Evolutionary conservation across 108 stramenopile genomes (phyloP), one percentile per base, ranked within the genome.

Genomic region (Cyclotella sp.): DNA sequence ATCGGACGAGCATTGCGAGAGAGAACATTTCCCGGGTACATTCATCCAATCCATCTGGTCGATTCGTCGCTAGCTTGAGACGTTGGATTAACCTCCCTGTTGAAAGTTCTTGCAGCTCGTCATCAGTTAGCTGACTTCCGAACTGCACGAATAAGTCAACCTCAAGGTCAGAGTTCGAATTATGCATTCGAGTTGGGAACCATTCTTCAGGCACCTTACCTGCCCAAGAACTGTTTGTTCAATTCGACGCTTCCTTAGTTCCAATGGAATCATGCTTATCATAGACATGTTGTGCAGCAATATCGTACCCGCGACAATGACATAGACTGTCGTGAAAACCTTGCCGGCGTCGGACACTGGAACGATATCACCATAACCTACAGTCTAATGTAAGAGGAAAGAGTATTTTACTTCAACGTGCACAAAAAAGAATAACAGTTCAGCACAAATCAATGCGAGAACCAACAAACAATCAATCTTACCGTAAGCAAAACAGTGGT

Each of bases 21-120:
- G 90, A 86, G 78, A 96, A 96, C 93, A 93, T 96, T 65, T 96
- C 95, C 26, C 95, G 84, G 0, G 95, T 96, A 62, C 95, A 96
- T 64, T 93, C 90, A 58, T 92, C 87, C 61, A 96, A 78, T 26
- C 90, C 94, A 59, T 86, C 84, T 21, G 88, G 72, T 61, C 86
- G 49, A 51, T 91, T 82, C 9, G 83, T 86, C 11, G 90, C 84
- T 63, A 96, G 61, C 60, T 92, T 82, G 12, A 96, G 85, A 5
- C 95, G 77, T 24, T 89, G 84, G 63, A 96, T 84, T 55, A 96
- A 67, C 40, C 90, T 90, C 28, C 95, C 95, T 16, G 95, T 93
- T 11, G 95, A 91, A n/a, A 96, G 77, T 63, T 96, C 95, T 49
- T 87, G 79, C 8, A 96, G 70, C 22, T 93, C 91, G 46, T 81